Base-by-base conservation (phyloP, 2,329 filamentous ascomycete genomes). In the Sphaerostilbella broomeana region DNA sequence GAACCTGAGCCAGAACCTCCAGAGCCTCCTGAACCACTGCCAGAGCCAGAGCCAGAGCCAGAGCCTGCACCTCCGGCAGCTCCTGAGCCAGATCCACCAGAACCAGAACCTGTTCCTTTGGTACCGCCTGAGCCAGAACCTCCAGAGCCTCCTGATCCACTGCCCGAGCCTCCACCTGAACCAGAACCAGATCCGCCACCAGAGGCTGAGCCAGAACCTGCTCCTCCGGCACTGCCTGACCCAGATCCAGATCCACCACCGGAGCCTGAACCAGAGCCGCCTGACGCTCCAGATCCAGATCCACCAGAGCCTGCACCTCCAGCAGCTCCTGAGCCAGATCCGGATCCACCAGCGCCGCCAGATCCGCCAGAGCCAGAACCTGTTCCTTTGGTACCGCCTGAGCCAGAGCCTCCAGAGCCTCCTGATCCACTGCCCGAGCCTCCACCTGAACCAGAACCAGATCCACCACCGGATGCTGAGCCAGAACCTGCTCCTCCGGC, bases 111-210 rank as follows among this genome's bases (percentile, higher is more conserved):
- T 16, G 36, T 22, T 17, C 27, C 27, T 8, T 8, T 13, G 15
- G 27, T 20, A 25, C 21, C 21, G 9, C 33, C 29, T 20, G 47
- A 48, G 16, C 16, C 30, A 15, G 39, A 33, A 7, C 27, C 27
- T 9, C 33, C 33, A 3, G 42, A 16, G 27, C 26, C 36, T 5
- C 25, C 26, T 20, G 34, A 13, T 13, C 15, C 8, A n/a, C 8
- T 30, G n/a, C 18, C 17, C 17, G 33, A 22, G 33, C 33, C 33
- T 22, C 20, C 15, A 25, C 15, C 17, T 12, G 7, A 10, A 24
- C 33, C 21, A 5, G 17, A 22, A 20, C 18, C 12, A 15, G 22
- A 8, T 8, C 22, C 22, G 7, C 7, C 7, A 25, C 22, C 22
- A 8, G 22, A 8, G 12, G 7, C 22, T 25, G 22, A 25, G 22